Evolutionary conservation across 805 yeast species (phyloP).

Genomic region (Cyberlindnera americana): DNA sequence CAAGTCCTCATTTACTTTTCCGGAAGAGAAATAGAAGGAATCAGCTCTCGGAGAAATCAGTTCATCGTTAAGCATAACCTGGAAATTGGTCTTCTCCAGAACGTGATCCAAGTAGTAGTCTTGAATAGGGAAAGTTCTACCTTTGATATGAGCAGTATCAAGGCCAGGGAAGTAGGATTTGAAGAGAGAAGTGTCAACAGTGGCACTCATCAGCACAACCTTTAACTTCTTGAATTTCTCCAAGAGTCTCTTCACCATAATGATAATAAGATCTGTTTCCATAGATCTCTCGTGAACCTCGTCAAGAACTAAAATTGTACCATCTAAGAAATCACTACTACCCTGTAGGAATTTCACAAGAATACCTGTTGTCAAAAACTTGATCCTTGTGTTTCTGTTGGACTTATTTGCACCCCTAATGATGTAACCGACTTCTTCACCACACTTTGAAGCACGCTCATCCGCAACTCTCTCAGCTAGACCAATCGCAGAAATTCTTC

Average conservation of each 20-base stretch:
- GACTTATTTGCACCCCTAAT: slow-evolving; percentile 88
- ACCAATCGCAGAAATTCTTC: slow-evolving; percentile 94
- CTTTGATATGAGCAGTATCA: slow-evolving; percentile 80
- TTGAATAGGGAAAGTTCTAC: slow-evolving; percentile 88
- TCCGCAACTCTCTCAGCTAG: slow-evolving; percentile 88
- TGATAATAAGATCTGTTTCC: slow-evolving; percentile 82
- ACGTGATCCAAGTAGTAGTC: slow-evolving; percentile 73
- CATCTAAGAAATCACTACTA: slow-evolving; percentile 39
- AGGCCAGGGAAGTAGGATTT: slow-evolving; percentile 56
- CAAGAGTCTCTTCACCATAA: slow-evolving; percentile 64
- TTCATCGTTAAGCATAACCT: slow-evolving; percentile 41
- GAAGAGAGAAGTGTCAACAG: slow-evolving; percentile 72
- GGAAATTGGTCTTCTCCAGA: slow-evolving; percentile 53
- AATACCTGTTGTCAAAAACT: slow-evolving; percentile 92
- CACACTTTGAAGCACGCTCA: slow-evolving; percentile 59
- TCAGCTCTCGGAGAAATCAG: slow-evolving; percentile 55
- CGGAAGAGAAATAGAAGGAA: slow-evolving; percentile 59
- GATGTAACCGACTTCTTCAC: slow-evolving; percentile 81
- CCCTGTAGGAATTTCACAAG: slow-evolving; percentile 78
- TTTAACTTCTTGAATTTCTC: slow-evolving; percentile 47
- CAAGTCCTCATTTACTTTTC: slow-evolving; percentile 72
- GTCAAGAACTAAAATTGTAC: slow-evolving; percentile 73
- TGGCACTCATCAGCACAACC: slow-evolving; percentile 89
- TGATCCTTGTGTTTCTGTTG: slow-evolving; percentile 56
- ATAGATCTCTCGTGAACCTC: slow-evolving; percentile 97